Percentiles rank a stretch among this genome's conserved stretches.
Evolutionary conservation across 371 early-diverging fungal species (phyloP).

Genomic region (Circinella umbellata): DNA sequence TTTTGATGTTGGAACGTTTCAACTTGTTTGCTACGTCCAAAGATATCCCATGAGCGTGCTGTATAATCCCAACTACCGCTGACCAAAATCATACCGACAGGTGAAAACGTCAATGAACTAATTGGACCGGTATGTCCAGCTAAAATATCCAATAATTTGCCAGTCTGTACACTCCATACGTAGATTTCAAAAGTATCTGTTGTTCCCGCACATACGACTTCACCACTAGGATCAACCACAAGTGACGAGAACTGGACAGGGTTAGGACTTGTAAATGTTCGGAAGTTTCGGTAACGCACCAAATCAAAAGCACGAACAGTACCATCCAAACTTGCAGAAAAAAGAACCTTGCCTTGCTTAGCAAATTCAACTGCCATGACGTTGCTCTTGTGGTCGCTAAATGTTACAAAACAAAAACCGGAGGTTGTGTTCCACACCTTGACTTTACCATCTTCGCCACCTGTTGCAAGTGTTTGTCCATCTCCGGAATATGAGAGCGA

Average conservation of each 20-base stretch:
- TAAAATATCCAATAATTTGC: slow-evolving; percentile 92
- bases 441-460: slow-evolving; percentile 96
- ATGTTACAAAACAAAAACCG: slow-evolving; percentile 98
- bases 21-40: slow-evolving; percentile 80
- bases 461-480: slow-evolving; percentile 95
- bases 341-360: slow-evolving; percentile 89
- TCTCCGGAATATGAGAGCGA: slow-evolving; percentile 89
- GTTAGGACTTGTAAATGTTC: slow-evolving; percentile 95
- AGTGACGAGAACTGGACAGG: slow-evolving; percentile 94
- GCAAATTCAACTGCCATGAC: slow-evolving; percentile 91
- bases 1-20: slow-evolving; percentile 82
- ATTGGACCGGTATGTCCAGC: slow-evolving; percentile 96
- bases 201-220: slow-evolving; percentile 96
- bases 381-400: slow-evolving; percentile 88
- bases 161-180: slow-evolving; percentile 98
- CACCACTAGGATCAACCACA: slow-evolving; percentile 96
- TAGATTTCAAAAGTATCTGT: slow-evolving; percentile 95
- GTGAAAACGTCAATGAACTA: slow-evolving; percentile 84
- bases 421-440: slow-evolving; percentile 96
- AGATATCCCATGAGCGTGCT: slow-evolving; percentile 94
- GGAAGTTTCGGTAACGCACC: slow-evolving; percentile 96
- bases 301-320: slow-evolving; percentile 98
- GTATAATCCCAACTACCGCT: slow-evolving; percentile 96
- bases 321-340: slow-evolving; percentile 95
- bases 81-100: slow-evolving; percentile 73